Evolutionary conservation across 495 filamentous ascomycete genomes (phyloP).

Genomic region (Neurospora sp.): DNA sequence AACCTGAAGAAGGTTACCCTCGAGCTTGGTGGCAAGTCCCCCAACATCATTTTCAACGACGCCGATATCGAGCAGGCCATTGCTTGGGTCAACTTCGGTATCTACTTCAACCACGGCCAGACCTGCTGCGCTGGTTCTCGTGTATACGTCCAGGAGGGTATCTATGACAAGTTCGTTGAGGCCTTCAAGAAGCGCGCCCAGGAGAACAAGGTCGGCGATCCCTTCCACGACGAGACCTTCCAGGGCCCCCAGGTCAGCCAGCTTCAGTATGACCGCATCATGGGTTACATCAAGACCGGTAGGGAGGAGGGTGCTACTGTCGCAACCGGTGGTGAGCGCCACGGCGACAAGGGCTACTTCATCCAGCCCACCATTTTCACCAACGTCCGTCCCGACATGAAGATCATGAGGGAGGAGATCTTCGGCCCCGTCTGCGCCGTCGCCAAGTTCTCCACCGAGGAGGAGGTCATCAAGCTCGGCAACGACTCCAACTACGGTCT

Average conservation of each 20-base stretch:
- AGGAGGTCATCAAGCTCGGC: conserved; percentile 69
- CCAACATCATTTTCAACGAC: conserved; percentile 95
- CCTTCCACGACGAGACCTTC: conserved; percentile 81
- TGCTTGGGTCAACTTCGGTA: conserved; percentile 97
- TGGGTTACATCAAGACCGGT: conserved; percentile 91
- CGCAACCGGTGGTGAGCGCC: conserved; percentile 76
- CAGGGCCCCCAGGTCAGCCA: conserved; percentile 95
- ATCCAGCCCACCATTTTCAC: conserved; percentile 97
- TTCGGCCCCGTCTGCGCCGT: conserved; percentile 93
- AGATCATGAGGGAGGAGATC: conserved; percentile 98
- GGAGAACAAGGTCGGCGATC: conserved; percentile 84
- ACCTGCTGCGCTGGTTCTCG: conserved; percentile 96
- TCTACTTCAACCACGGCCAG: conserved; percentile 98
- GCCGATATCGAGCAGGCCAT: conserved; percentile 94
- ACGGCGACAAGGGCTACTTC: conserved; percentile 88
- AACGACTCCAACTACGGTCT: conserved; percentile 83
- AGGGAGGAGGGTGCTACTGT: conserved; percentile 81
- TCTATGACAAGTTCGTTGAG: conserved; percentile 90
- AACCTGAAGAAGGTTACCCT: conserved; percentile 99
- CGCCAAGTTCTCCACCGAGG: conserved; percentile 86
- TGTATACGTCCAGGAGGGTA: conserved; percentile 88
- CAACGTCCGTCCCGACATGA: conserved; percentile 82
- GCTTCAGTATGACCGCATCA: conserved; percentile 93
- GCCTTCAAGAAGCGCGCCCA: conserved; percentile 79
- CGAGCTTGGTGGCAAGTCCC: conserved; percentile 95